These are phyloP conservation scores for Syncephalastrum sp. DNA, from an alignment of 371 early-diverging fungal genomes.

Conservation along the genomic window DNA sequence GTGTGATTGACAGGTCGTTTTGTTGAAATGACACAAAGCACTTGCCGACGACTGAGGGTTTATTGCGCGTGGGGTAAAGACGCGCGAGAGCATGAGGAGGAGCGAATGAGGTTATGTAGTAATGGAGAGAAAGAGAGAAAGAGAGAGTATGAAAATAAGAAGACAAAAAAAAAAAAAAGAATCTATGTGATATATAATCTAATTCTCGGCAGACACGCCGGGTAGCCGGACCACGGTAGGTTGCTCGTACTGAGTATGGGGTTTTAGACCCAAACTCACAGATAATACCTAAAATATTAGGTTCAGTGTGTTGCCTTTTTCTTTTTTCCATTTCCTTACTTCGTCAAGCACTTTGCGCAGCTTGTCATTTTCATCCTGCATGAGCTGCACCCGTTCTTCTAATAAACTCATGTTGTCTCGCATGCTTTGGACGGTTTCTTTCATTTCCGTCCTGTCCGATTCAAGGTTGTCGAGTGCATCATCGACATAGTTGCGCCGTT, in stretches of 20 bases:
- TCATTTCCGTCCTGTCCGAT: conserved; percentile 35
- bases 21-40: too few species aligned
- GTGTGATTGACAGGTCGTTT: too few species aligned
- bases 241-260: conserved; percentile 24
- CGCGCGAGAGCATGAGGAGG: too few species aligned
- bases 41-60: too few species aligned
- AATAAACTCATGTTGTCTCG: conserved; percentile 23
- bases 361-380: conserved; percentile 49
- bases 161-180: too few species aligned
- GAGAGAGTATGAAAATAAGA: too few species aligned
- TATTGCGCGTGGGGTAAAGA: too few species aligned
- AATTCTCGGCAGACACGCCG: too few species aligned
- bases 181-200: too few species aligned
- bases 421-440: conserved; percentile 42
- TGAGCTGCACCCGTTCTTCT: conserved; percentile 38
- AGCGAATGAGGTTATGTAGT: too few species aligned
- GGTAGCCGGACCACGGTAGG: too few species aligned
- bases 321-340: conserved; percentile 19
- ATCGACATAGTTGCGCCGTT: conserved; percentile 68
- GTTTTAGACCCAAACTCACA: conserved; percentile 52
- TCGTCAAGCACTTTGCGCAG: conserved; percentile 51
- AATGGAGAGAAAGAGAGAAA: too few species aligned
- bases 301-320: neutral
- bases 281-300: conserved; percentile 35
- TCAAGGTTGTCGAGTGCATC: conserved; percentile 70